These are phyloP conservation scores for Fusarium begoniae DNA, from an alignment of 2,329 filamentous ascomycete genomes.

Conservation along the genomic window DNA sequence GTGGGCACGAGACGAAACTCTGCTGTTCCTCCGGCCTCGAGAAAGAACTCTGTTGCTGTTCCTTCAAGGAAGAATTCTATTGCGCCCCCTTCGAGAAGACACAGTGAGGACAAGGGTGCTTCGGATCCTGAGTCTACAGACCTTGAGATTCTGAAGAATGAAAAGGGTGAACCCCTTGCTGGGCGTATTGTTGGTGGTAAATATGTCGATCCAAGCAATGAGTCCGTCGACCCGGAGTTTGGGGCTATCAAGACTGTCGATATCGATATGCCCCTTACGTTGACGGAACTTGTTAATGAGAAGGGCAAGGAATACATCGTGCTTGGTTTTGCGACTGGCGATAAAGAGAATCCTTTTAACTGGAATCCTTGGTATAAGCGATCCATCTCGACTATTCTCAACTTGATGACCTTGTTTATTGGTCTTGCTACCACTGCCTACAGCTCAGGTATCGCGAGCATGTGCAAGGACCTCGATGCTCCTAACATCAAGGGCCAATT, in stretches of 20 bases:
- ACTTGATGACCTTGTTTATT: conserved; percentile 36
- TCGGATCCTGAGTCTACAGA: conserved; percentile 29
- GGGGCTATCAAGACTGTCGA: conserved; percentile 34
- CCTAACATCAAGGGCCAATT: conserved; percentile 33
- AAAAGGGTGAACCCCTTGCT: conserved; percentile 18
- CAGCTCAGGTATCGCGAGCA: conserved; percentile 33
- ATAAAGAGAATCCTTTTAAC: conserved; percentile 37
- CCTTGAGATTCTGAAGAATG: conserved; percentile 24
- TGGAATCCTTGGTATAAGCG: conserved; percentile 40
- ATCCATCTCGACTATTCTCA: conserved; percentile 35
- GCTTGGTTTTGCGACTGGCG: conserved; percentile 32
- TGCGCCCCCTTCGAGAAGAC: not conserved
- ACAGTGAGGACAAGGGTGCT: conserved; percentile 16
- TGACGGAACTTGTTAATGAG: conserved; percentile 28
- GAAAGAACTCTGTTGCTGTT: conserved; percentile 16
- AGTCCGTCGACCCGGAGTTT: conserved; percentile 24
- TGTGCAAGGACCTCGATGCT: conserved; percentile 25
- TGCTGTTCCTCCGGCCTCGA: not conserved
- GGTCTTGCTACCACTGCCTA: conserved; percentile 35
- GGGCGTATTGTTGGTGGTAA: conserved; percentile 35
- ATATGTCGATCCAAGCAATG: conserved; percentile 27
- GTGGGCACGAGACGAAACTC: conserved; percentile 23
- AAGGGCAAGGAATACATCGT: conserved; percentile 35
- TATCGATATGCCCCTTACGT: conserved; percentile 32
- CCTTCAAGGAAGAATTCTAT: conserved; percentile 24